A percentile compares a stretch with the other conserved stretches of the same genome.
Evolutionary conservation across 371 early-diverging fungal genomes (phyloP).

Genomic region (Syncephalastrum racemosum): DNA sequence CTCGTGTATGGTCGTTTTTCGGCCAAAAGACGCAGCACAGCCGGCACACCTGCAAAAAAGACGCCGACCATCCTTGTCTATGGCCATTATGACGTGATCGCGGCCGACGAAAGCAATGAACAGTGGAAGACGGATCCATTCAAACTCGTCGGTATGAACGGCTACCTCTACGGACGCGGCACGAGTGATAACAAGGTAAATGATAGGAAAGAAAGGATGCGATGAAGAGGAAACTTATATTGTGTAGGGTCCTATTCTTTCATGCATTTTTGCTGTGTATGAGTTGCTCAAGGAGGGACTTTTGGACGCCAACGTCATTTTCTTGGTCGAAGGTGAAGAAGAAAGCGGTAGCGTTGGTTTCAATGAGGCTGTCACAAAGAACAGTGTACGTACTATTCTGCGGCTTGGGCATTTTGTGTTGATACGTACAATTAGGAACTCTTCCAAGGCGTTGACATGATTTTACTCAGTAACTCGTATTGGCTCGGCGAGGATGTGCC

Average conservation of each 20-base stretch:
- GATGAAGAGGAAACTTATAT: neutral
- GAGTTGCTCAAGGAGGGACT: conserved; percentile 64
- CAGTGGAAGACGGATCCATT: conserved; percentile 58
- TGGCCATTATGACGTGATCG: conserved; percentile 86
- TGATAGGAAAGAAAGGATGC: neutral
- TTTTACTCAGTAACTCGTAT: conserved; percentile 70
- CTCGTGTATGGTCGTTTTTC: conserved; percentile 75
- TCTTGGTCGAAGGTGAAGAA: conserved; percentile 86
- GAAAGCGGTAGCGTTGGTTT: conserved; percentile 78
- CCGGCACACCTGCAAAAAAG: conserved; percentile 8
- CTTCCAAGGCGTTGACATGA: conserved; percentile 68
- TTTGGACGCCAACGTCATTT: conserved; percentile 71
- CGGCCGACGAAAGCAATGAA: conserved; percentile 55
- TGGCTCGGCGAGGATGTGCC: conserved; percentile 73
- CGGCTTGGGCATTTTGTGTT: neutral
- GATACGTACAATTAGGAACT: conserved; percentile 30
- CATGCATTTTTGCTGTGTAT: conserved; percentile 75
- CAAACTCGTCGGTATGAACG: conserved; percentile 58
- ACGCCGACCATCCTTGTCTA: conserved; percentile 70
- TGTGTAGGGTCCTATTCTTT: conserved; percentile 68
- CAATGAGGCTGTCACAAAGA: conserved; percentile 57
- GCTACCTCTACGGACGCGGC: conserved; percentile 82
- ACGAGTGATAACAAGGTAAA: conserved; percentile 75
- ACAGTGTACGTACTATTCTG: conserved; percentile 30
- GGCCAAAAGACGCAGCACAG: conserved; percentile 24